phyloP scores from a whole-genome alignment of 768 basidiomycete genomes.

The Phlebiopsis flavidoalba region DNA sequence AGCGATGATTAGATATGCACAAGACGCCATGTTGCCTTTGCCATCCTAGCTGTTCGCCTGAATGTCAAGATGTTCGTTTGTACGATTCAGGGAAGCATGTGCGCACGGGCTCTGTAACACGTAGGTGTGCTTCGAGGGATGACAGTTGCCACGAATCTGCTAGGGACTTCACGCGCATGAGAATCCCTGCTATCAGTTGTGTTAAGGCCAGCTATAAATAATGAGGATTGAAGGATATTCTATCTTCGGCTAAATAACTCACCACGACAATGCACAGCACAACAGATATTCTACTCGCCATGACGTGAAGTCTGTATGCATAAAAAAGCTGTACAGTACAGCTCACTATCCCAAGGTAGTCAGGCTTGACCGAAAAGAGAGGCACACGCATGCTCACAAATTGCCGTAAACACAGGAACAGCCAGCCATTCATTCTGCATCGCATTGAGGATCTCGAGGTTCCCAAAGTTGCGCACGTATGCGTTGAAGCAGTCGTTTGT shows the following conservation, averaged over 20 bases:
- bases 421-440: not conserved
- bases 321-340: not conserved
- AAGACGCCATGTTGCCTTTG: not conserved
- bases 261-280: not conserved
- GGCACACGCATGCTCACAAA: not conserved
- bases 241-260: not conserved
- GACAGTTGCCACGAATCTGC: not conserved
- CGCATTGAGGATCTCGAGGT: not conserved
- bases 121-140: not conserved
- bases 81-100: no score
- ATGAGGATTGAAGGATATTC: not conserved
- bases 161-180: not conserved
- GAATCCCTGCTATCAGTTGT: not conserved
- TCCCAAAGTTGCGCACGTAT: constrained; percentile 23
- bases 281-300: not conserved
- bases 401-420: not conserved
- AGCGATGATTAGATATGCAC: not conserved
- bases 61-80: no score
- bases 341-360: not conserved
- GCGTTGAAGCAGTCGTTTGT: constrained; percentile 20
- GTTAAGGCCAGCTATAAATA: not conserved
- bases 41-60: not conserved
- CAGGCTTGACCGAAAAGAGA: not conserved
- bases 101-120: not conserved
- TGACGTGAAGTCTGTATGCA: not conserved